phyloP scores from a whole-genome alignment of 2,329 filamentous ascomycete species.

The Colletotrichum simmondsii region DNA sequence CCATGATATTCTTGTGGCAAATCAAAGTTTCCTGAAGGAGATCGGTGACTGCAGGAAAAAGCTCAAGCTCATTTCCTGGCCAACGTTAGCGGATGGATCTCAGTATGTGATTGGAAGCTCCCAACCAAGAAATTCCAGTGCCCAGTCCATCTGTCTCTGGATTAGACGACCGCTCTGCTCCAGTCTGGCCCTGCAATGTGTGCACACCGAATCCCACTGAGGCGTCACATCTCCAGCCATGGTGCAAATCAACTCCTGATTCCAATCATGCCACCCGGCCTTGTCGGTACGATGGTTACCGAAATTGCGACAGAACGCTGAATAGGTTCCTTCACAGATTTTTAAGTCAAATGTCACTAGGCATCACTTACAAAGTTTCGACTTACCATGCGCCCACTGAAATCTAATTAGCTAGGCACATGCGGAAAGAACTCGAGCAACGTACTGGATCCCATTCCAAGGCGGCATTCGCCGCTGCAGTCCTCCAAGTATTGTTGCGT shows the following conservation, averaged over 20 bases:
- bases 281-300: constrained; percentile 47
- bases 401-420: too few relatives aligned
- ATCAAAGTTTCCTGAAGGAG: constrained; percentile 40
- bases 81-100: too few relatives aligned
- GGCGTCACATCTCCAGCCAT: constrained; percentile 47
- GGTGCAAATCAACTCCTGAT: constrained; percentile 51
- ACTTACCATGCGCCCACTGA: constrained; percentile 2
- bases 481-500: background rate
- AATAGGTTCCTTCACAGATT: constrained; percentile 44
- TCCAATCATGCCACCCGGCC: constrained; percentile 52
- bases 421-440: fast-evolving
- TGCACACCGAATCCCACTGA: constrained; percentile 43
- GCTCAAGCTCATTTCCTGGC: background rate
- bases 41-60: background rate
- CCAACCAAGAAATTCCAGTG: constrained; percentile 36
- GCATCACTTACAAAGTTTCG: background rate
- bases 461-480: constrained; percentile 40
- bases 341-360: background rate
- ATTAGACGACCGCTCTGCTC: constrained; percentile 22
- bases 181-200: background rate
- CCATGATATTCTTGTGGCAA: constrained; percentile 42
- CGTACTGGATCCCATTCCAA: too few relatives aligned
- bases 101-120: background rate
- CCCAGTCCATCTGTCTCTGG: background rate
- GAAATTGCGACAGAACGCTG: constrained; percentile 55